Percentiles rank a stretch among this genome's conserved stretches.
phyloP scores from a whole-genome alignment of 768 basidiomycete genomes.

The Rhodotorula kratochvilovae region DNA sequence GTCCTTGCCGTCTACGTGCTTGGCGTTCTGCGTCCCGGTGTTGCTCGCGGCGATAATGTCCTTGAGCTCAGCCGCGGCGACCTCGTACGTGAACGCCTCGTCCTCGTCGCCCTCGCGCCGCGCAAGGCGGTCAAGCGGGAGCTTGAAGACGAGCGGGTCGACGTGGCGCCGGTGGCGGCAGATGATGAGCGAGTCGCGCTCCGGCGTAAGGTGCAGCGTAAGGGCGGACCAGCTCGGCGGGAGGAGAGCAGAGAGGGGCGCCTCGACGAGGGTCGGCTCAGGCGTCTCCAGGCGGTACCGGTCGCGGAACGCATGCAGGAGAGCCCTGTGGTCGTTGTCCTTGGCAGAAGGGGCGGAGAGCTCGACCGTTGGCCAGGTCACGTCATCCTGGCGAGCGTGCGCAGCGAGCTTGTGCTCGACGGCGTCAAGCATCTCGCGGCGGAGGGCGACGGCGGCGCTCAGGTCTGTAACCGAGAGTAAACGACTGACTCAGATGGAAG shows the following conservation, averaged over 20 bases:
- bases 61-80: slow-evolving; percentile 65
- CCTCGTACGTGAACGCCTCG: slow-evolving; percentile 64
- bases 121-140: slow-evolving; percentile 72
- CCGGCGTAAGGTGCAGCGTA: slow-evolving; percentile 75
- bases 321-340: slow-evolving; percentile 47
- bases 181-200: slow-evolving; percentile 75
- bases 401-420: slow-evolving; percentile 66
- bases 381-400: slow-evolving; percentile 56
- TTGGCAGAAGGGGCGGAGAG: neutral
- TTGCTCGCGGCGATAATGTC: slow-evolving; percentile 79
- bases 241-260: slow-evolving; percentile 53
- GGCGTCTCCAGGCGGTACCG: slow-evolving; percentile 55
- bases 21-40: slow-evolving; percentile 66
- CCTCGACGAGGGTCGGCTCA: slow-evolving; percentile 28
- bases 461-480: slow-evolving; percentile 55
- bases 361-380: slow-evolving; percentile 64
- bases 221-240: slow-evolving; percentile 78
- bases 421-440: slow-evolving; percentile 78
- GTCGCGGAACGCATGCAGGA: slow-evolving; percentile 55
- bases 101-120: slow-evolving; percentile 70
- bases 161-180: slow-evolving; percentile 65
- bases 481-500: neutral
- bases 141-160: slow-evolving; percentile 73
- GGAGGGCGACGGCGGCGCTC: slow-evolving; percentile 69
- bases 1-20: slow-evolving; percentile 62